phyloP scores from a whole-genome alignment of 352 stramenopile species.

The Globisporangium spinosum region DNA sequence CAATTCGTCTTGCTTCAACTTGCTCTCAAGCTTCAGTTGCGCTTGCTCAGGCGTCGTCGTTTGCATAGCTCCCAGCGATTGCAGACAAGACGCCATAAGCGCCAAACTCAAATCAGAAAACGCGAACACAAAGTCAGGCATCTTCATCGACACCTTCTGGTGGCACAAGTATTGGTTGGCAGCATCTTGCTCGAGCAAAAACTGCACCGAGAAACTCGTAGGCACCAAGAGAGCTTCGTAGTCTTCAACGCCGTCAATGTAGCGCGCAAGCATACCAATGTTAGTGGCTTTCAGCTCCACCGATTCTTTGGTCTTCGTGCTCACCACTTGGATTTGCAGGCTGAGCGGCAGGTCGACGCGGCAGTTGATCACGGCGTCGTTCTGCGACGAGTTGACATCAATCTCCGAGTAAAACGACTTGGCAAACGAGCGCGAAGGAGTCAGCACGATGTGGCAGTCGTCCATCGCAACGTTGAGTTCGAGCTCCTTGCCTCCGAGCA shows the following conservation, averaged over 20 bases:
- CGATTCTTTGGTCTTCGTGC: constrained; percentile 39
- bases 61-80: constrained; percentile 46
- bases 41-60: constrained; percentile 62
- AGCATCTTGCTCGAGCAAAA: constrained; percentile 47
- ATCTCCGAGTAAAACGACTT: constrained; percentile 57
- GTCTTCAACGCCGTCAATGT: constrained; percentile 39
- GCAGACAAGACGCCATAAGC: constrained; percentile 49
- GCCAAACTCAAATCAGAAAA: constrained; percentile 71
- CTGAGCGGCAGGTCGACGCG: constrained; percentile 49
- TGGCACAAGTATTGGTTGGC: constrained; percentile 34
- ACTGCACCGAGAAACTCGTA: constrained; percentile 41
- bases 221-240: constrained; percentile 45
- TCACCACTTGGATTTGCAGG: constrained; percentile 42
- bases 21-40: constrained; percentile 48
- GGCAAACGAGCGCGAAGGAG: constrained; percentile 42
- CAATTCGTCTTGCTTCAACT: constrained; percentile 50
- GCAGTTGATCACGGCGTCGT: constrained; percentile 45
- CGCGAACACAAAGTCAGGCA: constrained; percentile 59
- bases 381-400: constrained; percentile 40
- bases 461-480: constrained; percentile 47
- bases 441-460: constrained; percentile 50
- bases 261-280: constrained; percentile 48
- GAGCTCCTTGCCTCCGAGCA: constrained; percentile 53
- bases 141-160: constrained; percentile 50
- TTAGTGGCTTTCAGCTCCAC: constrained; percentile 47